A percentile compares a stretch with the other conserved stretches of the same genome.
Evolutionary conservation across 345 rosid species (phyloP).

Genomic region (Firmiana major): DNA sequence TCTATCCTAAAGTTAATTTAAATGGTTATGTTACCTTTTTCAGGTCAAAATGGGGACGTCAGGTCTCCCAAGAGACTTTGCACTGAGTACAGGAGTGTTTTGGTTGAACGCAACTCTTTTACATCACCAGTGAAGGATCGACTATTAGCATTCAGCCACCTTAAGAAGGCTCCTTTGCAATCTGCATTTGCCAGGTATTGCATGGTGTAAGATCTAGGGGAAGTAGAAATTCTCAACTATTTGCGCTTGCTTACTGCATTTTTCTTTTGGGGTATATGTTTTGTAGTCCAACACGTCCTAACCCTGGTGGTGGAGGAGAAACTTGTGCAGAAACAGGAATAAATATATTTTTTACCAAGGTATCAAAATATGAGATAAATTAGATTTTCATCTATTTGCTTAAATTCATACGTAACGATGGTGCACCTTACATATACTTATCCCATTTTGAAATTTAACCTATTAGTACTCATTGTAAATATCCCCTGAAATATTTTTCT

Average conservation of each 20-base stretch:
- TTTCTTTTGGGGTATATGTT: conserved; percentile 3
- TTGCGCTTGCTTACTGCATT: conserved; percentile 10
- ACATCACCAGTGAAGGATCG: conserved; percentile 83
- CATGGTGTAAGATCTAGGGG: background rate
- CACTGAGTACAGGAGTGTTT: conserved; percentile 72
- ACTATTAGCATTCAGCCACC: conserved; percentile 47
- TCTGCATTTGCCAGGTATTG: conserved; percentile 82
- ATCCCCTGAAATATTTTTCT: background rate
- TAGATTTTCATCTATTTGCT: background rate
- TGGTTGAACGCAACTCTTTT: conserved; percentile 81
- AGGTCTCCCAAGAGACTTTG: conserved; percentile 66
- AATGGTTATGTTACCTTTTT: conserved; percentile 5
- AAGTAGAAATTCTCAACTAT: conserved; percentile 12
- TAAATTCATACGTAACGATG: background rate
- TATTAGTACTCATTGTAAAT: background rate
- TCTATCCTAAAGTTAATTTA: background rate
- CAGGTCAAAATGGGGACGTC: conserved; percentile 87
- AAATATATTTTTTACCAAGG: conserved; percentile 84
- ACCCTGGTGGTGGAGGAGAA: conserved; percentile 97
- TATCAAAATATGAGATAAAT: conserved; percentile 20
- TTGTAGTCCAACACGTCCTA: conserved; percentile 86
- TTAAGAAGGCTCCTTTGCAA: conserved; percentile 71
- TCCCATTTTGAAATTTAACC: background rate
- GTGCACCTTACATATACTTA: background rate
- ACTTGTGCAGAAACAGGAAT: conserved; percentile 97